A percentile compares a stretch with the other conserved stretches of the same genome.
These are phyloP conservation scores for Coccomyxa sp. DNA, from an alignment of 139 green algal genomes.

Conservation along the genomic window DNA sequence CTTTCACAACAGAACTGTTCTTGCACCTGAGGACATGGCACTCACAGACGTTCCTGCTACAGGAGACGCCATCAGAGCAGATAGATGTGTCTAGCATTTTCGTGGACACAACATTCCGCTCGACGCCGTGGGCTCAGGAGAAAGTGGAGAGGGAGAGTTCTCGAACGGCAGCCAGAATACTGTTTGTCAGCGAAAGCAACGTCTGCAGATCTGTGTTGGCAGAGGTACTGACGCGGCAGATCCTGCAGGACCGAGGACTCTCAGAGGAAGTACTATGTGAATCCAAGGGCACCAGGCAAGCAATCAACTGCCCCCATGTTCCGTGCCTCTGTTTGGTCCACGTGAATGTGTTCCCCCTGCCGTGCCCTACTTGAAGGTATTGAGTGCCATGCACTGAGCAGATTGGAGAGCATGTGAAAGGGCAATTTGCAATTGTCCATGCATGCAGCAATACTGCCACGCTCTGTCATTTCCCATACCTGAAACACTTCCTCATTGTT, in stretches of 20 bases:
- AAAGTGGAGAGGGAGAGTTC: not conserved
- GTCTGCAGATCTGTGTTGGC: constrained; percentile 71
- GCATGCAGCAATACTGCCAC: no score
- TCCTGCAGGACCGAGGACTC: constrained; percentile 39
- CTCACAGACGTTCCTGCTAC: not conserved
- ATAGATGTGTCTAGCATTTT: constrained; percentile 33
- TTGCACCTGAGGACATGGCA: no score
- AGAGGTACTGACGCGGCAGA: constrained; percentile 38
- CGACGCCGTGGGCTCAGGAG: constrained; percentile 40
- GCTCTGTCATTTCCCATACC: no score
- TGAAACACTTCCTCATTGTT: no score
- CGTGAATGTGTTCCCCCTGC: no score
- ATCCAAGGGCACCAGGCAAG: constrained; percentile 29
- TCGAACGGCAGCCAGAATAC: constrained; percentile 17
- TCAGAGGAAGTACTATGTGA: constrained; percentile 26
- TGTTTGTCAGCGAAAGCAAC: constrained; percentile 74
- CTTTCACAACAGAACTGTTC: no score
- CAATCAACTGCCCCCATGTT: no score
- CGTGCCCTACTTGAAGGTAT: no score
- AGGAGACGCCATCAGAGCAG: not conserved
- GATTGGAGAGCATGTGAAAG: no score
- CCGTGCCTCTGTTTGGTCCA: no score
- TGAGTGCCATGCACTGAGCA: no score
- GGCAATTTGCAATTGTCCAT: no score
- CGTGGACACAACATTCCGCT: constrained; percentile 36